These are phyloP conservation scores for Symbiodinium natans DNA, from an alignment of 73 alveolate genomes.

Conservation along the genomic window DNA sequence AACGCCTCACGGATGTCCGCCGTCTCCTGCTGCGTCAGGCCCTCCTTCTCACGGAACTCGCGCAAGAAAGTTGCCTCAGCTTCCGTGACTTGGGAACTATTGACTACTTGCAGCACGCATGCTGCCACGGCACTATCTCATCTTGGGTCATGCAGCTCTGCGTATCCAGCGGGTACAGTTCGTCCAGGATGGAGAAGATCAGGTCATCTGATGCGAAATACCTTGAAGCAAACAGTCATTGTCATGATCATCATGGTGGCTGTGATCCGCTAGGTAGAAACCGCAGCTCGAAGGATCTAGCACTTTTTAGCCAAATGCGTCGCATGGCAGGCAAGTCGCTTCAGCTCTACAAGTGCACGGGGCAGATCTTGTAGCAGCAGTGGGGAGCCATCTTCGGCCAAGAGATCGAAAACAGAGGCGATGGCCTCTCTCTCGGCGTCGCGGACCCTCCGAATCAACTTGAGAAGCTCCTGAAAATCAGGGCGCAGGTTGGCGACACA, in stretches of 20 bases:
- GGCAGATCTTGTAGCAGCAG: conserved; percentile 27
- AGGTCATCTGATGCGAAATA: conserved; percentile 56
- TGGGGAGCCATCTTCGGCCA: conserved; percentile 51
- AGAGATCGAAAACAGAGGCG: conserved; percentile 33
- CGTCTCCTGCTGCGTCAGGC: conserved; percentile 45
- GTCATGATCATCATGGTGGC: neutral
- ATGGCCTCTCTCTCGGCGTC: conserved; percentile 73
- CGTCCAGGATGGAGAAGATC: conserved; percentile 6
- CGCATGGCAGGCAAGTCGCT: neutral
- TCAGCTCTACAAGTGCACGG: conserved; percentile 40
- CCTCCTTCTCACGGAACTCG: conserved; percentile 62
- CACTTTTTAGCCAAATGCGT: neutral
- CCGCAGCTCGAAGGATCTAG: neutral
- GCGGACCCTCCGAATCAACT: conserved; percentile 59
- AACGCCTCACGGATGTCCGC: conserved; percentile 24
- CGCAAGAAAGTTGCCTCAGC: conserved; percentile 43
- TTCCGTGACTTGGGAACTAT: no score
- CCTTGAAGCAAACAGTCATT: no score
- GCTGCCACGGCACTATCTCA: neutral
- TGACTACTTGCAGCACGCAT: no score
- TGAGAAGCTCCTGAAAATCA: conserved; percentile 49
- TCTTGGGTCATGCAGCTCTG: neutral
- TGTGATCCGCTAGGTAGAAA: neutral
- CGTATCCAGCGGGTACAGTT: neutral
- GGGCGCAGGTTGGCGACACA: no score